These are phyloP conservation scores for Rugiboletus extremiorientalis DNA, from an alignment of 1,284 basidiomycete genomes.

Conservation along the genomic window DNA sequence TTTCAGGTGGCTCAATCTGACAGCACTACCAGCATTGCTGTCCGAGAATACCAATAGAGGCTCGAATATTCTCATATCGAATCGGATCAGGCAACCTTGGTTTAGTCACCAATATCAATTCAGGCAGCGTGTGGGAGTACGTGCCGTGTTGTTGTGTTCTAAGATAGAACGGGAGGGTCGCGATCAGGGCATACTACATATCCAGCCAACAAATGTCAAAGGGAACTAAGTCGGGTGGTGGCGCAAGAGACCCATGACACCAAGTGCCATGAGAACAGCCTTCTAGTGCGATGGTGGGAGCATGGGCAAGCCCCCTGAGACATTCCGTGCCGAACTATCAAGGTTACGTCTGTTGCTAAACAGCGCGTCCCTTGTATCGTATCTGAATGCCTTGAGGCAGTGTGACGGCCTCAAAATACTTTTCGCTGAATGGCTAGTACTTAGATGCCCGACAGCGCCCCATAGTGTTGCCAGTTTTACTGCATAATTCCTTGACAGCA, in stretches of 20 bases:
- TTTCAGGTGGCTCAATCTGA: no score
- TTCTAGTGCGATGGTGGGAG: neutral
- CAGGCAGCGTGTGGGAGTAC: neutral
- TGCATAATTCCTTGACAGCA: no score
- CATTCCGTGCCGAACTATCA: neutral
- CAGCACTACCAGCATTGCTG: no score
- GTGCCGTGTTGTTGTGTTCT: neutral
- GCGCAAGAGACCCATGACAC: neutral
- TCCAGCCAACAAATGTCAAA: neutral
- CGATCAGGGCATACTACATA: neutral
- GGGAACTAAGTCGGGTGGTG: neutral
- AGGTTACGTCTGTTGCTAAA: neutral
- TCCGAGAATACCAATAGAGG: no score
- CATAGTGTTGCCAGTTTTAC: no score
- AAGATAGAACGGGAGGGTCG: no score
- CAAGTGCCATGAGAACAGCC: neutral
- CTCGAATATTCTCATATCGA: no score
- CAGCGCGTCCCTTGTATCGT: neutral
- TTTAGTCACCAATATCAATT: no score
- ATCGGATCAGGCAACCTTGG: neutral
- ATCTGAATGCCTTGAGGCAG: neutral
- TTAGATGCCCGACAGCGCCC: no score
- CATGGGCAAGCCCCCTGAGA: neutral
- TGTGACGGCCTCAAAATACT: neutral
- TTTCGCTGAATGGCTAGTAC: neutral